Percentiles rank a stretch among this genome's conserved stretches.
phyloP scores from a whole-genome alignment of 2,329 filamentous ascomycete species.

The Colletotrichum eleusines region DNA sequence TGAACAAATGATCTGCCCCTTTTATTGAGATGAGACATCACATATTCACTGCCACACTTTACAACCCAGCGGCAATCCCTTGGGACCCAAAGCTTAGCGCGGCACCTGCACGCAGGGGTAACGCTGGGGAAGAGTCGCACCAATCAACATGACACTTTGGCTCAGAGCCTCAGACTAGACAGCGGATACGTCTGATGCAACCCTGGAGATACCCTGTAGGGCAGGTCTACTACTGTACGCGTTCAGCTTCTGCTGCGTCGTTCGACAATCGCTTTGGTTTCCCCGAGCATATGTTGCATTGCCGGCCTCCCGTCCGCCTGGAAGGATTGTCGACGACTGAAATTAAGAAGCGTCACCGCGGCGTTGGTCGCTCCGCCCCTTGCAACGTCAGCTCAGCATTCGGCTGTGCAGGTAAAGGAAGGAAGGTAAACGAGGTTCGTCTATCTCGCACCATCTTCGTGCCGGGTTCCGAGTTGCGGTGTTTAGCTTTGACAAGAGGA shows the following conservation, averaged over 20 bases:
- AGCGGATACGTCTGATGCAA: too few species aligned
- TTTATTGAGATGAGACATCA: background rate
- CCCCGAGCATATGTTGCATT: background rate
- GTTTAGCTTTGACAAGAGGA: slow-evolving; percentile 9
- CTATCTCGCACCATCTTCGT: background rate
- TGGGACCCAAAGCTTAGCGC: too few species aligned
- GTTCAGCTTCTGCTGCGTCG: too few species aligned
- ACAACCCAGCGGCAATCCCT: too few species aligned
- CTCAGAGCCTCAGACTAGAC: too few species aligned
- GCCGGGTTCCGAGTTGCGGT: background rate
- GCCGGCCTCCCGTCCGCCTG: slow-evolving; percentile 2
- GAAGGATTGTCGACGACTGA: background rate
- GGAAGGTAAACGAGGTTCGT: background rate
- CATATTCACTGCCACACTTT: too few species aligned
- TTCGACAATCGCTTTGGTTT: too few species aligned
- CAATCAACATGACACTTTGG: too few species aligned
- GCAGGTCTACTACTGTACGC: too few species aligned
- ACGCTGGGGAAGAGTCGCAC: too few species aligned
- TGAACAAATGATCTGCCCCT: background rate
- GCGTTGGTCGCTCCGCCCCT: slow-evolving; percentile 3
- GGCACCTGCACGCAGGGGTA: too few species aligned
- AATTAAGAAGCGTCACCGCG: background rate
- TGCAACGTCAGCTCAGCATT: background rate
- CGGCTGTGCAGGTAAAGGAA: background rate
- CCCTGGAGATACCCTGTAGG: too few species aligned